Conservation (phyloP, 2,329 filamentous ascomycete species). For the Cordyceps cicadae region DNA sequence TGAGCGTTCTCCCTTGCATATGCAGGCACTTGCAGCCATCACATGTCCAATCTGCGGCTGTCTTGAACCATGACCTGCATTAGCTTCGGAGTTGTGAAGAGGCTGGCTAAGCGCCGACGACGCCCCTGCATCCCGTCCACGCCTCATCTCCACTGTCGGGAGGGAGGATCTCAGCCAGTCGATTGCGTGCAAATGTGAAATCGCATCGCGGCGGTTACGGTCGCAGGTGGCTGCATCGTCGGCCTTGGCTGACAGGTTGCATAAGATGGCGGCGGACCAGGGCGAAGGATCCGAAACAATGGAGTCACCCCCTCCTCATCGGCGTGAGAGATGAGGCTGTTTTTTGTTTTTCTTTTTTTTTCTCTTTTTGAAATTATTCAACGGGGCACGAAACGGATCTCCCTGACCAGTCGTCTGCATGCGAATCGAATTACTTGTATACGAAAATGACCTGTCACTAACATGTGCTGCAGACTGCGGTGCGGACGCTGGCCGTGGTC, state of each 20-base stretch:
- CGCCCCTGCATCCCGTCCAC: slow-evolving; percentile 7
- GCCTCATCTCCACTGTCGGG: not conserved
- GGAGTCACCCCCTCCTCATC: not conserved
- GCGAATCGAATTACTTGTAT: not conserved
- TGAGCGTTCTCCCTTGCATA: not conserved
- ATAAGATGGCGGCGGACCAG: not conserved
- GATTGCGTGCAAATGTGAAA: not conserved
- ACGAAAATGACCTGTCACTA: slow-evolving; percentile 11
- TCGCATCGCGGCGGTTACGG: slow-evolving; percentile 8
- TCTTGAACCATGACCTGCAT: slow-evolving; percentile 9
- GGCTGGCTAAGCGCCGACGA: slow-evolving; percentile 5
- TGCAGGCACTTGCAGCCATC: not conserved
- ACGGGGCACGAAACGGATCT: not conserved
- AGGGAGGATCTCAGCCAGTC: not conserved
- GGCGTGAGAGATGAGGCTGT: not conserved
- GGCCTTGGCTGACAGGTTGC: not conserved
- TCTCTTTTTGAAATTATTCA: too few species aligned
- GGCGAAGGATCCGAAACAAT: slow-evolving; percentile 2
- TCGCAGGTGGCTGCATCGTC: slow-evolving; percentile 8
- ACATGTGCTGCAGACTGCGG: slow-evolving; percentile 44
- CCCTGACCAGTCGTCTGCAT: not conserved
- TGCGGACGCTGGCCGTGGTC: slow-evolving; percentile 58
- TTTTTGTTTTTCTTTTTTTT: not conserved
- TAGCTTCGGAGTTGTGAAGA: slow-evolving; percentile 4
- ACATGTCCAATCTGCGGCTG: slow-evolving; percentile 1